Base-by-base conservation (phyloP, 768 basidiomycete genomes). In the Plicaturopsis crispa region DNA sequence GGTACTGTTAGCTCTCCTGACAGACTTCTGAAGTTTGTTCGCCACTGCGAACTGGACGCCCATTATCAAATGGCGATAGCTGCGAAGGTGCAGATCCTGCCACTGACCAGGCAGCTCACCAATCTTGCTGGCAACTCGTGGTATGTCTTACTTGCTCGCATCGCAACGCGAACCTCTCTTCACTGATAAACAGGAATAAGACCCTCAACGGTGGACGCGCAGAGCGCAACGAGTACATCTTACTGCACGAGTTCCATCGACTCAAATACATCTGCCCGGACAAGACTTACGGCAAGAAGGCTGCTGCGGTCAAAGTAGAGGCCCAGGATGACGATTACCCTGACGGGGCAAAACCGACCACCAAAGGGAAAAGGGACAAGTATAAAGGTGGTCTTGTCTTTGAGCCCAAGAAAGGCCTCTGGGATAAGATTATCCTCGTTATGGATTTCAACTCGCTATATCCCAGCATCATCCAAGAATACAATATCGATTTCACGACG, bases 371-470 rank as follows among this genome's bases (percentile, higher is more conserved):
- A 54, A 78, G 80, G 36, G 94, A 97, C 63, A 98, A 97, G 63
- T 99, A 90, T 67, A 96, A 98, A 63, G 96, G 96, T 57, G 96
- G 96, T 60, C 72, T 98, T 37, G 96, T 99, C 14, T 92, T 99
- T 47, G 89, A 96, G 42, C 96, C 96, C 2, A 93, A 96, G 63
- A 72, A 88, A 38, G 90, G 93, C 8, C 66, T 99, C 28, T 98
- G 90, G 88, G 96, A 98, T 66, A 93, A 82, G 50, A 96, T 72
- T 55, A 86, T 98, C 60, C 73, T 99, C 13, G 96, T 99, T 60
- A 99, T 99, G 96, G 96, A 99, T 60, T 99, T 98, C 80, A 99
- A 99, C 62, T 96, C 92, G 44, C 70, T 99, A 40, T 99, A 99
- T 56, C 96, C 96, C 5, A 92, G 88, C 57, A 99, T 99, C 67